Base-by-base conservation (phyloP, 371 early-diverging fungal genomes). In the Mucor velutinosus region DNA sequence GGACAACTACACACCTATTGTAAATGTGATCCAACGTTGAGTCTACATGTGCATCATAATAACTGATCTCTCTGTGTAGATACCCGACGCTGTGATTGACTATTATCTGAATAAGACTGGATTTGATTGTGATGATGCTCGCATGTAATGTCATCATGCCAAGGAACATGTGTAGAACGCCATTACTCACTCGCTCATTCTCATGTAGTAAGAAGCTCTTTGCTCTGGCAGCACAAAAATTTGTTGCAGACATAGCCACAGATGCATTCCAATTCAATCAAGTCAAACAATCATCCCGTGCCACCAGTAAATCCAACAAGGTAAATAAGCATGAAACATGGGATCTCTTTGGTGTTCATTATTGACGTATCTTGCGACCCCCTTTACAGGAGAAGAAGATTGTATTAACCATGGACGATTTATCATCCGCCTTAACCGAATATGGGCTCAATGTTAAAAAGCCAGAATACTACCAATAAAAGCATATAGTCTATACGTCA, bases 61-160 rank as follows among this genome's bases (percentile, higher is more conserved):
- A 51, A 51, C 58, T 45, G 51, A 30, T 45, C 43, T 45, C 43
- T 45, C 19, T 53, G 6, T 39, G 11, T 66, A 93, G 93, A 95
- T 99, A 72, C 99, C 99, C 33, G 99, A 99, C 71, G 92, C 93
- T 17, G 94, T 99, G 14, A 94, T 95, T 17, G 99, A 99, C 69
- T 94, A 97, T 75, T 96, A 96, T 76, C 78, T 99, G 51, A 88
- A 93, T 51, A 86, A 93, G 70, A 90, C 97, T 2, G 99, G 99
- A 5, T 93, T 99, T 66, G 91, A 93, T 27, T 95, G 94, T 73
- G 91, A 91, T 35, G 97, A 98, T 77, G 84, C 90, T 29, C 83
- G 97, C 64, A 86, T 97, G 89, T 92, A 86, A 69, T 86, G 75
- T n/a, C 7, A 17, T 51, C 51, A 19, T 32, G 29, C 15, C 15